phyloP scores from a whole-genome alignment of 75 land plant species.

The Cryptomeria japonica region DNA sequence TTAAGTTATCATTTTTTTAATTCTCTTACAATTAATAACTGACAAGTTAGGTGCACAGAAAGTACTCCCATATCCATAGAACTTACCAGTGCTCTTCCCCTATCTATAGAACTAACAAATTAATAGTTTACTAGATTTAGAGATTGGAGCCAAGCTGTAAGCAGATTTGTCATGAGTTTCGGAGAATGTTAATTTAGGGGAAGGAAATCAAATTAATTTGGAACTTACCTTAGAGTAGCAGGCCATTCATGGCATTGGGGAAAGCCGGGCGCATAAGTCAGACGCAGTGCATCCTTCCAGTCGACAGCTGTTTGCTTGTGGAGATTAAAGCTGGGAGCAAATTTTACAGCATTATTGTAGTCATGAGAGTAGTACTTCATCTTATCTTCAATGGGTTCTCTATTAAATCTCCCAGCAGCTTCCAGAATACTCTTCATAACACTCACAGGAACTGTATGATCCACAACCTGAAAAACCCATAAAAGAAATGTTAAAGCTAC shows the following conservation, averaged over 20 bases:
- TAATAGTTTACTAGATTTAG: not conserved
- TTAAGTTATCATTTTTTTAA: too few relatives aligned
- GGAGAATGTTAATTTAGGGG: not conserved
- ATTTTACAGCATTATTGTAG: not conserved
- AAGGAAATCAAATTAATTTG: too few relatives aligned
- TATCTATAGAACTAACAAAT: too few relatives aligned
- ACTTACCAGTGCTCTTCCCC: too few relatives aligned
- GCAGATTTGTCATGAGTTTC: not conserved
- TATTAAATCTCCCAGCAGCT: not conserved
- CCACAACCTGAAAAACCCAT: not conserved
- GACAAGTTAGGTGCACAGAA: too few relatives aligned
- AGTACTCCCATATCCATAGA: too few relatives aligned
- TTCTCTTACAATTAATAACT: too few relatives aligned
- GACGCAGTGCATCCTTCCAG: not conserved
- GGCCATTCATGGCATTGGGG: not conserved
- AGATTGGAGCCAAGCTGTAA: not conserved
- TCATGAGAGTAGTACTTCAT: not conserved
- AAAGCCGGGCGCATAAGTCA: not conserved
- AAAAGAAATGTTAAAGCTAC: not conserved
- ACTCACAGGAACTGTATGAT: not conserved
- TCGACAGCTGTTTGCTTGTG: not conserved
- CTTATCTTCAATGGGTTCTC: not conserved
- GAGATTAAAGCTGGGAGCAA: not conserved
- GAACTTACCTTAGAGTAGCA: not conserved
- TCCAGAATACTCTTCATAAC: not conserved